Evolutionary conservation across 805 yeast genomes (phyloP).

Genomic region (Monosporozyma yasuniensis): DNA sequence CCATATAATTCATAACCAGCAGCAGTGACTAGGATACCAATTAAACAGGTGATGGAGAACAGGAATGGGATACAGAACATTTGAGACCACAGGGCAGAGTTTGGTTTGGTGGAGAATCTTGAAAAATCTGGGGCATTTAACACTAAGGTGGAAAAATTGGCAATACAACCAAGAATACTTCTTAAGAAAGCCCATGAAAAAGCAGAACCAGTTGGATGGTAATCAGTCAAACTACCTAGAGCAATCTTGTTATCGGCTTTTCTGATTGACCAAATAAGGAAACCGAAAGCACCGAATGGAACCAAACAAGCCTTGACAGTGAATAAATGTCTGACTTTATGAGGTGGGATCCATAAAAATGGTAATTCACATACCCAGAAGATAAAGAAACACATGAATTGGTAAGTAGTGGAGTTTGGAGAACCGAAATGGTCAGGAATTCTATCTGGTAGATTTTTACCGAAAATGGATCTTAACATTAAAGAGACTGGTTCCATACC

Average conservation of each 20-base stretch:
- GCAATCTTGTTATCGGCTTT: conserved; percentile 58
- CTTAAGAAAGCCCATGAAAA: conserved; percentile 58
- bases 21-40: conserved; percentile 72
- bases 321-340: conserved; percentile 72
- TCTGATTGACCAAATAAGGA: conserved; percentile 75
- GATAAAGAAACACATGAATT: conserved; percentile 66
- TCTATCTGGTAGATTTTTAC: conserved; percentile 51
- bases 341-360: conserved; percentile 76
- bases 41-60: conserved; percentile 65
- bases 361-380: conserved; percentile 79
- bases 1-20: conserved; percentile 43
- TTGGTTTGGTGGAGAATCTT: conserved; percentile 54
- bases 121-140: conserved; percentile 80
- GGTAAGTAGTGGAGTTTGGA: conserved; percentile 58
- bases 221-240: conserved; percentile 19
- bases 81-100: conserved; percentile 42
- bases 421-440: conserved; percentile 54
- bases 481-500: conserved; percentile 80
- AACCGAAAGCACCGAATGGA: conserved; percentile 78
- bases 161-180: conserved; percentile 64
- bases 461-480: conserved; percentile 72
- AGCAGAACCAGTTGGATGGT: conserved; percentile 39
- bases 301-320: conserved; percentile 71
- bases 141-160: conserved; percentile 73
- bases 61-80: conserved; percentile 55